Evolutionary conservation across 768 basidiomycete genomes (phyloP), one percentile per base, ranked within the genome.

Genomic region (Collybia sordida): DNA sequence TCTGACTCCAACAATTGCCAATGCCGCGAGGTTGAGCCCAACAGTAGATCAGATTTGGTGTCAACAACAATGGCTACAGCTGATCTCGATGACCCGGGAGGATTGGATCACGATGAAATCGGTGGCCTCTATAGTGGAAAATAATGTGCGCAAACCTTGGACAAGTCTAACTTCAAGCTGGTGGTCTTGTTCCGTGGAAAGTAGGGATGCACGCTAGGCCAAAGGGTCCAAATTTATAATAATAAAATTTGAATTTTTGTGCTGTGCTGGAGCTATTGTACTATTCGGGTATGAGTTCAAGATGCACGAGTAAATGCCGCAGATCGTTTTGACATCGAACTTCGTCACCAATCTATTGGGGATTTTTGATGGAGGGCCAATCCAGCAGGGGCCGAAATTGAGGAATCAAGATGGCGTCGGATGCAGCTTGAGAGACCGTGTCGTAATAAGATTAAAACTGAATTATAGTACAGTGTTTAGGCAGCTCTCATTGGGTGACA

Each of bases 61-160:
- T 49, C 41, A 41, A 49, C 39, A 50, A 50, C 46, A 22, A 52
- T 39, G 45, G 40, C 41, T 5, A 24, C 28, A 21, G 31, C 37
- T 23, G 46, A 56, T 56, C 46, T 55, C 47, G 50, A 55, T 51
- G 40, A 52, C 49, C 47, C 52, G 51, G 54, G 52, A 46, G 54
- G 49, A 47, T 43, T 51, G 45, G 47, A 65, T 64, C 62, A 63
- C 59, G 64, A 63, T 56, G 54, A 40, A 55, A 63, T 51, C 62
- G 60, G 64, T 27, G 36, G 43, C 22, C 36, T 45, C 46, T 46
- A 46, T 36, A n/a, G n/a, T n/a, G 34, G 38, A 49, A 38, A 44
- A 42, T 25, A 15, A 37, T 27, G 27, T 41, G 23, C 18, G 15
- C 14, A 46, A 47, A 42, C 45, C 21, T 8, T 24, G 35, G 35